Evolutionary conservation across 2,329 filamentous ascomycete species (phyloP), one percentile per base, ranked within the genome.

Genomic region (Verticillium isaacii): DNA sequence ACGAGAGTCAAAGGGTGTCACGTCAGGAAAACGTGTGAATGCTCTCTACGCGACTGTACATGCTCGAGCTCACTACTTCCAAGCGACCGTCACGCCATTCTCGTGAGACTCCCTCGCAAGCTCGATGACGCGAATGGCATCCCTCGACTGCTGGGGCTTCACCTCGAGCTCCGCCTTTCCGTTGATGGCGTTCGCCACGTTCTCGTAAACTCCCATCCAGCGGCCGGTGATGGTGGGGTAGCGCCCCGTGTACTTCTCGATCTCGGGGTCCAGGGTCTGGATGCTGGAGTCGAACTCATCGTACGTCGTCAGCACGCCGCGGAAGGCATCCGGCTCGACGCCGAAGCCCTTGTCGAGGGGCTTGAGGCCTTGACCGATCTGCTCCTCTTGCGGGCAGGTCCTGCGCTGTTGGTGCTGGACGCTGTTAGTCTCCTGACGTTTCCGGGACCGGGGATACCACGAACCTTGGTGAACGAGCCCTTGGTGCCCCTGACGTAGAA

Each of bases 401-500:
- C 74, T 65, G 32, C 64, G 64, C 37, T 64, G 66, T 52, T 66
- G 63, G 41, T 63, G 64, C 63, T 66, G 19, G 45, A 0, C 19
- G 9, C 1, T 32, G 58, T 65, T 32, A 65, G 65, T 3, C 2
- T 8, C 65, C 8, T 61, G 0, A 45, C 11, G 17, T 1, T 6
- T 8, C 23, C 12, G 1, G 7, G 2, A 6, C 0, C 39, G 7
- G 57, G 66, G 60, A 61, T 29, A 61, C 58, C 41, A 7, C 45
- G 12, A 56, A 75, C 75, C 67, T 80, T 80, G 61, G 78, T 63
- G 60, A 74, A 80, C 0, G 72, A 71, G 0, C 86, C 86, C 70
- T 86, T 83, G 1, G 82, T 84, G 25, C 87, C 87, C 2, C 86
- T 75, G 6, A 89, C 80, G 80, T 86, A 88, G 72, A 81, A 89